Evolutionary conservation across 768 basidiomycete genomes (phyloP), one percentile per base, ranked within the genome.

Genomic region (Tulasnella sp.): DNA sequence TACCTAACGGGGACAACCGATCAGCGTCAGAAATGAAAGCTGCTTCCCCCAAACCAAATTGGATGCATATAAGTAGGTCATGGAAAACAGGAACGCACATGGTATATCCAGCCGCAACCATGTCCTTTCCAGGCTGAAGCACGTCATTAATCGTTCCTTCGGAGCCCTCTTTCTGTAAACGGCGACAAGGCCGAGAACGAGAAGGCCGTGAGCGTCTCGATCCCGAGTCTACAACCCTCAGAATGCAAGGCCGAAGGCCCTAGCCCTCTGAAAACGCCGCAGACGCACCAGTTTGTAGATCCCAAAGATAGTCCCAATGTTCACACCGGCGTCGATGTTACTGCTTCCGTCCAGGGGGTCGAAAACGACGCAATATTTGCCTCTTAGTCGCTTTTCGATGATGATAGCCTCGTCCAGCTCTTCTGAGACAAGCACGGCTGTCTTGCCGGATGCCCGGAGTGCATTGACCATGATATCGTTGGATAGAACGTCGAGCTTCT

Each of bases 381-480:
- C 96, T 84, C 88, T 91, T 84, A 92, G 85, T 80, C 86, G 87
- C 74, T 90, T 91, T 80, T 95, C 93, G 83, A 96, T 93, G 84
- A 98, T 89, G 85, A 98, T 90, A 23, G 96, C 95, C 29, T 98
- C 90, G 13, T 98, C 95, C 81, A 94, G 88, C 83, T 98, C 96
- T 85, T 99, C 98, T 23, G 95, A 96, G 80, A 99, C 95, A 81
- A 99, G 92, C 18, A 99, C 98, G 18, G 95, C 93, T 9, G 92
- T 94, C 89, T 96, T 98, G 75, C 98, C 95, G n/a, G 94, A 96
- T 3, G 96, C 96, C 57, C 94, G 90, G 44, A 99, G 89, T 70
- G 96, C 92, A 83, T 98, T 98, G 82, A 99, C 89, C 98, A 99
- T 99, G 88, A 99, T 99, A 84, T 99, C 96, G 84, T 99, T 98